Evolutionary conservation across 2,329 filamentous ascomycete species (phyloP).

Genomic region (Aspergillus chevalieri): DNA sequence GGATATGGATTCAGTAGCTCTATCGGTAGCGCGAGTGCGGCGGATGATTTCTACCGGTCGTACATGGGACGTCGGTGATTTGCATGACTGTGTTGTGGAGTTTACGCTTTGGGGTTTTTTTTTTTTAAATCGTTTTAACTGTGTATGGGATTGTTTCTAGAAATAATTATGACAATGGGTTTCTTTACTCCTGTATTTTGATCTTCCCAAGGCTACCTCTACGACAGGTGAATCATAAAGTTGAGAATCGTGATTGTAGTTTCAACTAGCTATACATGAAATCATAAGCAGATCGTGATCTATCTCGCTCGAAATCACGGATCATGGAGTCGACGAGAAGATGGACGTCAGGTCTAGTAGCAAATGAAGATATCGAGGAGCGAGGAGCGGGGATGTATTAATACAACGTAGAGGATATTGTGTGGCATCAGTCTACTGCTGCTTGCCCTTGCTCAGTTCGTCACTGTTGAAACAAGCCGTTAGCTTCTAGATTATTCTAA

Average conservation of each 20-base stretch:
- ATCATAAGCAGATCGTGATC: not conserved
- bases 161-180: not conserved
- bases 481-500: not conserved
- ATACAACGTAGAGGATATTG: not conserved
- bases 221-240: too few species aligned
- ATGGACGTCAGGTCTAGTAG: too few species aligned
- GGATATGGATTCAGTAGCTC: constrained; percentile 31
- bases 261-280: not conserved
- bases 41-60: constrained; percentile 85
- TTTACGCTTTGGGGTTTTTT: not conserved
- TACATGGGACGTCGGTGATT: constrained; percentile 68
- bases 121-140: not conserved
- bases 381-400: not conserved
- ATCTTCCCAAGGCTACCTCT: too few species aligned
- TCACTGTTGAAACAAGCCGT: constrained; percentile 48
- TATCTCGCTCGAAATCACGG: too few species aligned
- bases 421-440: constrained; percentile 41
- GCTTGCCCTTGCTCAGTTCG: constrained; percentile 67
- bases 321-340: too few species aligned
- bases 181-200: not conserved
- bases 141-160: not conserved
- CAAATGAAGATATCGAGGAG: not conserved
- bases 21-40: constrained; percentile 53
- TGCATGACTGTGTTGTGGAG: not conserved
- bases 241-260: not conserved